phyloP scores from a whole-genome alignment of 208 protist species.

The Novymonas esmeraldas region DNA sequence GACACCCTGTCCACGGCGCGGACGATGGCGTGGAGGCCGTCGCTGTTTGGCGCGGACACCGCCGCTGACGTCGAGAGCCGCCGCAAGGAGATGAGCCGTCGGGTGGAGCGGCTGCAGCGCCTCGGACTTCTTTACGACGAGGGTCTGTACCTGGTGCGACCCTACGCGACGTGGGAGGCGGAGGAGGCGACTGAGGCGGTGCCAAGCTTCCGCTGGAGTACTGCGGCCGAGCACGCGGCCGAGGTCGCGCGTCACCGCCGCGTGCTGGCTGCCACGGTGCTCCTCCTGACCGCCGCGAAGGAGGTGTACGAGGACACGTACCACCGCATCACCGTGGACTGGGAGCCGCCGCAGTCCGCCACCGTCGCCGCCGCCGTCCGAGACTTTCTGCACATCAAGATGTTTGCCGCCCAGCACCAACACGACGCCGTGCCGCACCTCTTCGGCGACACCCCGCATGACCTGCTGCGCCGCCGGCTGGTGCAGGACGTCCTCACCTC shows the following conservation, averaged over 20 bases:
- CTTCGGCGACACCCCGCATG: slow-evolving; percentile 17
- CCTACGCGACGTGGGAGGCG: slow-evolving; percentile 23
- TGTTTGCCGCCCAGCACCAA: slow-evolving; percentile 17
- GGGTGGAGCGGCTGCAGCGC: slow-evolving; percentile 74
- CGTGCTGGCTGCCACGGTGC: slow-evolving; percentile 30
- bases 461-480: slow-evolving; percentile 33
- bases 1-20: background rate
- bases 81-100: slow-evolving; percentile 34
- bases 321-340: slow-evolving; percentile 48
- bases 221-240: slow-evolving; percentile 15
- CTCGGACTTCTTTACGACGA: slow-evolving; percentile 84
- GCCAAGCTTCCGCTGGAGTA: slow-evolving; percentile 24
- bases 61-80: background rate
- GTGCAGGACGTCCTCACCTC: slow-evolving; percentile 41
- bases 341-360: slow-evolving; percentile 32
- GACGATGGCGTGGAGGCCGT: slow-evolving; percentile 5
- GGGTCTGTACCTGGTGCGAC: slow-evolving; percentile 71
- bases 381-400: slow-evolving; percentile 23
- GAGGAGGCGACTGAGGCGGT: slow-evolving; percentile 25
- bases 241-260: slow-evolving; percentile 42
- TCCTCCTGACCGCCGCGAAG: slow-evolving; percentile 17
- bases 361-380: slow-evolving; percentile 11
- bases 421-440: slow-evolving; percentile 6
- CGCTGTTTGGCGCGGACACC: slow-evolving; percentile 13
- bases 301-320: slow-evolving; percentile 34